Percentiles rank a stretch among this genome's conserved stretches.
These are phyloP conservation scores for Penicillium daleae DNA, from an alignment of 495 filamentous ascomycete genomes.

Conservation along the genomic window DNA sequence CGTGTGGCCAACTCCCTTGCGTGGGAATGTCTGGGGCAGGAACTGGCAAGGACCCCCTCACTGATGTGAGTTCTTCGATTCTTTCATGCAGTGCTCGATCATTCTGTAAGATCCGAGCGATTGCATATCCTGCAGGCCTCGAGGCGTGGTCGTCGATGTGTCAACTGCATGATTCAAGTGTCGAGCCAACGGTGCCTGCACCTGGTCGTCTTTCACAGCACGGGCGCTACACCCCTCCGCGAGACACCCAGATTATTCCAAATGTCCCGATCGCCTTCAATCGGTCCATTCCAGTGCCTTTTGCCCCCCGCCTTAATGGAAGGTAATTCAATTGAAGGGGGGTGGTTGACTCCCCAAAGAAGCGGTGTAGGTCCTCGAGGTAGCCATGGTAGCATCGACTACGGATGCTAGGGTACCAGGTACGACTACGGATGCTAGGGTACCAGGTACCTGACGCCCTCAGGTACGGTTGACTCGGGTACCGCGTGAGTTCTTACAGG, in stretches of 20 bases:
- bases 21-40: constrained; percentile 15
- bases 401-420: background rate
- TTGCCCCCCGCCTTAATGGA: background rate
- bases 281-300: background rate
- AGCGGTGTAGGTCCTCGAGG: constrained; percentile 23
- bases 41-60: constrained; percentile 15
- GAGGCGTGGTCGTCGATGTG: constrained; percentile 15
- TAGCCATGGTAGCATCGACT: background rate
- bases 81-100: constrained; percentile 16
- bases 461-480: constrained; percentile 1
- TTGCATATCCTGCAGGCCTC: constrained; percentile 17
- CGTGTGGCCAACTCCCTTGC: constrained; percentile 27
- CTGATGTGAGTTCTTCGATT: constrained; percentile 3
- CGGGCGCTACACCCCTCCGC: background rate
- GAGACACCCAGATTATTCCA: background rate
- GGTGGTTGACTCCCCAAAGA: constrained; percentile 12
- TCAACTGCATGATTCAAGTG: constrained; percentile 29
- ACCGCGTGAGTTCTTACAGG: background rate
- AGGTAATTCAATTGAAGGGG: background rate
- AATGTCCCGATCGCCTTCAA: background rate
- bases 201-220: constrained; percentile 4
- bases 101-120: constrained; percentile 11
- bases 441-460: constrained; percentile 1
- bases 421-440: too few relatives aligned
- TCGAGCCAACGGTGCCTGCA: constrained; percentile 20